phyloP scores from a whole-genome alignment of 1,284 basidiomycete genomes.

The Xerocomus nothofagi region DNA sequence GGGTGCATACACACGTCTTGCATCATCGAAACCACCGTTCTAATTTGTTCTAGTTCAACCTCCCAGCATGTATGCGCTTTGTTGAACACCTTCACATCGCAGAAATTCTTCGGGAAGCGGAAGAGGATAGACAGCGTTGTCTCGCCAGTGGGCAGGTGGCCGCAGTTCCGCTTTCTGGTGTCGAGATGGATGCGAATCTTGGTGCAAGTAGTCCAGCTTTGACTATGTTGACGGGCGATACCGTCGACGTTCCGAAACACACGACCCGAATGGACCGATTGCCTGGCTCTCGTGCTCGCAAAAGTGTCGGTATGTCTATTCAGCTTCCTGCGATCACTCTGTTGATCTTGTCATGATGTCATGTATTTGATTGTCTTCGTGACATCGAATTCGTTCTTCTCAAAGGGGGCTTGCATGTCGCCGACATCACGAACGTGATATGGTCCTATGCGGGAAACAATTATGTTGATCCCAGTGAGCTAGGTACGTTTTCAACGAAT shows the following conservation, averaged over 20 bases:
- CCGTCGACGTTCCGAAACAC: not conserved
- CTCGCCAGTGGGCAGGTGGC: not conserved
- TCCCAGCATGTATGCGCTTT: conserved; percentile 68
- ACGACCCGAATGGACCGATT: not conserved
- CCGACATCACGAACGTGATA: conserved; percentile 56
- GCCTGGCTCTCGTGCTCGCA: not conserved
- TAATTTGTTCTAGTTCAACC: conserved; percentile 53
- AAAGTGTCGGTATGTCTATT: conserved; percentile 9
- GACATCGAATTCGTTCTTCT: not conserved
- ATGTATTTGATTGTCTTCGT: not conserved
- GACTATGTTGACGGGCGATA: not conserved
- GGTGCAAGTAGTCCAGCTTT: not conserved
- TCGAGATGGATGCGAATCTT: not conserved
- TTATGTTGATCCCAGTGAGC: conserved; percentile 22
- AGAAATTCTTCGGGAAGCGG: conserved; percentile 65
- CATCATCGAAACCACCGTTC: not conserved
- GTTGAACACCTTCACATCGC: conserved; percentile 65
- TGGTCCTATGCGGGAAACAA: conserved; percentile 15
- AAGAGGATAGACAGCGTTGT: conserved; percentile 24
- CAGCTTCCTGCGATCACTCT: too few relatives aligned
- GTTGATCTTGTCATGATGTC: not conserved
- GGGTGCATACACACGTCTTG: conserved; percentile 17
- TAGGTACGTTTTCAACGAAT: conserved; percentile 15
- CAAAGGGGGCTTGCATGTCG: conserved; percentile 52
- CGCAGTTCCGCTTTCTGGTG: not conserved